Evolutionary conservation across 2,329 filamentous ascomycete genomes (phyloP), one percentile per base, ranked within the genome.

Genomic region (Pyrenochaeta sp.): DNA sequence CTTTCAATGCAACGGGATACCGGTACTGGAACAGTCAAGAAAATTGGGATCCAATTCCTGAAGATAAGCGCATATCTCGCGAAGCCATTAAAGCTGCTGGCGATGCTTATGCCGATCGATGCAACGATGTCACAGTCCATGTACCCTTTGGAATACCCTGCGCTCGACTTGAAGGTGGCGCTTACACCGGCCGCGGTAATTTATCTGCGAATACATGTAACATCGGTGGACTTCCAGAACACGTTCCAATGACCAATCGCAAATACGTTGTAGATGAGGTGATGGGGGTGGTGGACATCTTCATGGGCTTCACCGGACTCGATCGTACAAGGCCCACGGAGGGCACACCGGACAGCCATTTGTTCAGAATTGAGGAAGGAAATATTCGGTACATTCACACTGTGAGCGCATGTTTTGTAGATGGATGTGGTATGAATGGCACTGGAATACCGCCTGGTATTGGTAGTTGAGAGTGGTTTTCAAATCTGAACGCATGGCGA

Each of bases 221-320:
- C 17, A 43, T 57, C 4, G 58, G 54, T 6, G 51, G 54, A 17
- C 36, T 60, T 3, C 58, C 58, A 0, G 45, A 46, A 3, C 51
- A 63, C 17, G 49, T 64, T 20, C 55, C 59, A 2, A 51, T 64
- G 60, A 53, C 60, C 9, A 63, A 68, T 30, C 47, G 66, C 1
- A 47, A 60, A 32, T 69, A 71, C 45, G 66, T 69, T 18, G 51
- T 68, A 11, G 66, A 69, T 45, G 67, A 71, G 49, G 61, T 56
- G 21, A 49, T 50, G 37, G 67, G 67, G 5, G 55, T 61, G 15
- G 65, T 68, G 27, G 60, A 65, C 33, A 58, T 71, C 3, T 65
- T 67, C 14, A 46, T 66, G 31, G 65, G 64, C 1, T 69, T 69
- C 36, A 63, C 58, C 1, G 67, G 64, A 2, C 39, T 70, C 11